Evolutionary conservation across 805 yeast species (phyloP).

Genomic region (Candida chilensis): DNA sequence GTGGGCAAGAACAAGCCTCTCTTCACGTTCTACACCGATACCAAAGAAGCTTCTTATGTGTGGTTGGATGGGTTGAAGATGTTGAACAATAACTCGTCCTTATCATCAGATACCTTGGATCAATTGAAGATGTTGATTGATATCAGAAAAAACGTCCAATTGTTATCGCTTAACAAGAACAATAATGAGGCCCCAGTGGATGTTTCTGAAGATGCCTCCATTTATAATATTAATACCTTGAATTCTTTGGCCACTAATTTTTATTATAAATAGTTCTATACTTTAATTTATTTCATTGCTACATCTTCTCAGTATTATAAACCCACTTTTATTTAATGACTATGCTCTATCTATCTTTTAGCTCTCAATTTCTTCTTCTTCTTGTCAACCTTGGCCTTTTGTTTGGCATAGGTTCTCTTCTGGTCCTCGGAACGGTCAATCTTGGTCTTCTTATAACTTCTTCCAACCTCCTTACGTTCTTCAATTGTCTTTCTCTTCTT

Average conservation of each 20-base stretch:
- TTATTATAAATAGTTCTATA: conserved; percentile 8
- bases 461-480: conserved; percentile 40
- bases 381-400: conserved; percentile 11
- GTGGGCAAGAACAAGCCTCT: conserved; percentile 31
- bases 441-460: conserved; percentile 76
- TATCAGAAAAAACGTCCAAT: conserved; percentile 39
- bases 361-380: conserved; percentile 15
- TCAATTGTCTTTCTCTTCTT: conserved; percentile 68
- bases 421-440: conserved; percentile 53
- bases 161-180: conserved; percentile 26
- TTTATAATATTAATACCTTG: conserved; percentile 11
- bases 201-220: conserved; percentile 4
- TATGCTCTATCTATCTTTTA: conserved; percentile 5
- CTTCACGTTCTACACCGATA: conserved; percentile 61
- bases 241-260: conserved; percentile 11
- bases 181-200: conserved; percentile 4
- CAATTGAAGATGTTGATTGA: conserved; percentile 35
- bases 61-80: conserved; percentile 76
- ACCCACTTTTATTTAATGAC: background rate
- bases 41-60: conserved; percentile 54
- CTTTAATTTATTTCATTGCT: conserved; percentile 7
- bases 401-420: conserved; percentile 24
- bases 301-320: conserved; percentile 5
- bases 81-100: conserved; percentile 20
- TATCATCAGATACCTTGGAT: conserved; percentile 31